These are phyloP conservation scores for Epichloe uncinata DNA, from an alignment of 2,329 filamentous ascomycete genomes.

Conservation along the genomic window DNA sequence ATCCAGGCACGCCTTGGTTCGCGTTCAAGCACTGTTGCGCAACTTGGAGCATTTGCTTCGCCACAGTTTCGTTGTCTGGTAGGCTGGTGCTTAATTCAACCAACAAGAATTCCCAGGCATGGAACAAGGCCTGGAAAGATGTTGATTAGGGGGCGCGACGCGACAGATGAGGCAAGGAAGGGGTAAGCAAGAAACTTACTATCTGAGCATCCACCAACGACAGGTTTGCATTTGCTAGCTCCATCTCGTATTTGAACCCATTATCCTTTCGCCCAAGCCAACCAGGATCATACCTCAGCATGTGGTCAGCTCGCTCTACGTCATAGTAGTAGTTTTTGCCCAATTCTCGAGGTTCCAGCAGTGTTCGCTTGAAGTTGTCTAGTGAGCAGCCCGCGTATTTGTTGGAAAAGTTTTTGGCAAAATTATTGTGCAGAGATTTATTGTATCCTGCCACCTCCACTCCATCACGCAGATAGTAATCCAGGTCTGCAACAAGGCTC, in stretches of 20 bases:
- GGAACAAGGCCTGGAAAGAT: slow-evolving; percentile 54
- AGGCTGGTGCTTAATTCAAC: slow-evolving; percentile 64
- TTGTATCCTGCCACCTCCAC: slow-evolving; percentile 76
- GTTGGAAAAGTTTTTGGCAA: slow-evolving; percentile 70
- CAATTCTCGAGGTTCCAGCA: slow-evolving; percentile 49
- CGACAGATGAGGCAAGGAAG: not conserved
- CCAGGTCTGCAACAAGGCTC: slow-evolving; percentile 58
- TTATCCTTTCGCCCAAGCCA: slow-evolving; percentile 59
- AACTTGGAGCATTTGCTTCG: slow-evolving; percentile 59
- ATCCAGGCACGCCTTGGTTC: slow-evolving; percentile 58
- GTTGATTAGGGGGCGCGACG: not conserved
- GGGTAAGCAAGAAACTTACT: slow-evolving; percentile 33
- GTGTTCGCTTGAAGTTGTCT: slow-evolving; percentile 68
- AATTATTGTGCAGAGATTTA: slow-evolving; percentile 69
- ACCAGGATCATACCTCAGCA: slow-evolving; percentile 63
- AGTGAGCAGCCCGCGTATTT: slow-evolving; percentile 63
- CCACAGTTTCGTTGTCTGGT: slow-evolving; percentile 39
- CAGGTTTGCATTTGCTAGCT: slow-evolving; percentile 77
- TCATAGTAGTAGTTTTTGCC: slow-evolving; percentile 79
- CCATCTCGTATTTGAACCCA: slow-evolving; percentile 73
- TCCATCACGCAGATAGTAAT: slow-evolving; percentile 68
- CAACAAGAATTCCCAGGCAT: slow-evolving; percentile 79
- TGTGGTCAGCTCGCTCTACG: slow-evolving; percentile 56
- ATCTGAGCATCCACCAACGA: slow-evolving; percentile 88
- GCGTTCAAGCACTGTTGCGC: slow-evolving; percentile 65